Percentiles rank a stretch among this genome's conserved stretches.
Conservation (phyloP, 2,329 filamentous ascomycete species). For the Neofusicoccum sp. region DNA sequence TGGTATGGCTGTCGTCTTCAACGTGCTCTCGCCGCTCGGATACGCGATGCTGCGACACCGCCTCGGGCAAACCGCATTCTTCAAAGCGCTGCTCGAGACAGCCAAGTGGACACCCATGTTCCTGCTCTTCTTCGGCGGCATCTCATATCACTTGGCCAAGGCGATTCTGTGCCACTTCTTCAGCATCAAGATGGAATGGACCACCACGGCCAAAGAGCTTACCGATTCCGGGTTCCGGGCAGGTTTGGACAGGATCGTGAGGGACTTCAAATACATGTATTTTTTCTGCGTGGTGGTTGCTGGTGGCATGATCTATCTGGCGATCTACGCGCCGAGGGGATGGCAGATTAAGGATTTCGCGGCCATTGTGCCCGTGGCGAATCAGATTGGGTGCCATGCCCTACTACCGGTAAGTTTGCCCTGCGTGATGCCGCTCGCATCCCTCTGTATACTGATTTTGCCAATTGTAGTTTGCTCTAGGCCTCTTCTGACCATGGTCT, state of each 20-base stretch:
- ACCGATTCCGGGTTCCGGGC: neutral
- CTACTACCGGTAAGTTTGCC: slow-evolving; percentile 19
- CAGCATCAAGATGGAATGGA: slow-evolving; percentile 18
- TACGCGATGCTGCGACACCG: slow-evolving; percentile 22
- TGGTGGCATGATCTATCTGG: slow-evolving; percentile 18
- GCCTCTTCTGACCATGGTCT: no score
- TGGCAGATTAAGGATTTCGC: slow-evolving; percentile 19
- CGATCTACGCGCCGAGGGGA: slow-evolving; percentile 18
- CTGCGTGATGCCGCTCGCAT: no score
- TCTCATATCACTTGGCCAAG: slow-evolving; percentile 20
- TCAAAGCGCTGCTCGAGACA: slow-evolving; percentile 19
- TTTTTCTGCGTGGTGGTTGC: neutral
- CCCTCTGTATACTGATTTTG: no score
- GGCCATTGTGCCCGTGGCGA: slow-evolving; percentile 18
- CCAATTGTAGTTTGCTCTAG: no score
- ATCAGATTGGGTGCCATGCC: slow-evolving; percentile 19
- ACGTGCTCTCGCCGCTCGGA: slow-evolving; percentile 10
- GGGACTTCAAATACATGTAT: slow-evolving; percentile 13
- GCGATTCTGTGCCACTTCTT: slow-evolving; percentile 21
- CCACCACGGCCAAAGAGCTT: slow-evolving; percentile 16
- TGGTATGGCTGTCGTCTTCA: slow-evolving; percentile 21
- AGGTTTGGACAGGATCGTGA: neutral
- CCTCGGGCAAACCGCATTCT: slow-evolving; percentile 17
- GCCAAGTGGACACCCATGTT: slow-evolving; percentile 22
- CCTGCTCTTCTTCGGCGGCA: slow-evolving; percentile 21